Percentiles rank a stretch among this genome's conserved stretches.
These are phyloP conservation scores for Grigorovia jiainica DNA, from an alignment of 805 yeast species.

Conservation along the genomic window DNA sequence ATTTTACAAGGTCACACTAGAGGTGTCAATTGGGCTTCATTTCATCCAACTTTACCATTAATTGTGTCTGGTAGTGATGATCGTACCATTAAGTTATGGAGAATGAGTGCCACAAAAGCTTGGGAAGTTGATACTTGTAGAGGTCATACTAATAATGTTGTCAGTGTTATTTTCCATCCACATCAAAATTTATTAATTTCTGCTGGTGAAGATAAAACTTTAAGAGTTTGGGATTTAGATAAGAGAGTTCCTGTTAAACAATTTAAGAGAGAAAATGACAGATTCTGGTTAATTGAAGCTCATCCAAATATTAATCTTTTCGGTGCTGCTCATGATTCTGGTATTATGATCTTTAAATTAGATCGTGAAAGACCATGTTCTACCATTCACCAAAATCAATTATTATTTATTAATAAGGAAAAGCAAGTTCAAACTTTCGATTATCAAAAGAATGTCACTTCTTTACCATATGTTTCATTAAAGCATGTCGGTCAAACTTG, in stretches of 20 bases:
- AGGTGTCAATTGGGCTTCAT: conserved; percentile 97
- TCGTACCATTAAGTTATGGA: conserved; percentile 89
- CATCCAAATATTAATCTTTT: conserved; percentile 88
- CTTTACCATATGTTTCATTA: conserved; percentile 74
- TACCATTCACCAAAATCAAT: conserved; percentile 64
- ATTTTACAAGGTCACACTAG: conserved; percentile 97
- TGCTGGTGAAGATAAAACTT: conserved; percentile 91
- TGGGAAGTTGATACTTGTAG: conserved; percentile 99
- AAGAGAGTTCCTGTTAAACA: conserved; percentile 89
- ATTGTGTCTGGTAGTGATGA: conserved; percentile 96
- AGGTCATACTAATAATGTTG: conserved; percentile 92
- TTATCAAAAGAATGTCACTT: conserved; percentile 49
- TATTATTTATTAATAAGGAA: conserved; percentile 71
- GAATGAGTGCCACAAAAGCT: conserved; percentile 95
- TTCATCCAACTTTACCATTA: conserved; percentile 93
- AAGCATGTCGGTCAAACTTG: conserved; percentile 78
- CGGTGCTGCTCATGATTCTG: conserved; percentile 95
- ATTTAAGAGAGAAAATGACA: conserved; percentile 85
- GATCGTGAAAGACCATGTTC: conserved; percentile 85
- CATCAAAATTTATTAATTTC: conserved; percentile 85
- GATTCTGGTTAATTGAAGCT: conserved; percentile 86
- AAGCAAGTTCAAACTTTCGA: conserved; percentile 80
- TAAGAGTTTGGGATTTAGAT: conserved; percentile 94
- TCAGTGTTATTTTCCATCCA: conserved; percentile 86
- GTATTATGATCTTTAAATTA: conserved; percentile 94